Base-by-base conservation (phyloP, 1,284 basidiomycete genomes). In the Athelia sp. region DNA sequence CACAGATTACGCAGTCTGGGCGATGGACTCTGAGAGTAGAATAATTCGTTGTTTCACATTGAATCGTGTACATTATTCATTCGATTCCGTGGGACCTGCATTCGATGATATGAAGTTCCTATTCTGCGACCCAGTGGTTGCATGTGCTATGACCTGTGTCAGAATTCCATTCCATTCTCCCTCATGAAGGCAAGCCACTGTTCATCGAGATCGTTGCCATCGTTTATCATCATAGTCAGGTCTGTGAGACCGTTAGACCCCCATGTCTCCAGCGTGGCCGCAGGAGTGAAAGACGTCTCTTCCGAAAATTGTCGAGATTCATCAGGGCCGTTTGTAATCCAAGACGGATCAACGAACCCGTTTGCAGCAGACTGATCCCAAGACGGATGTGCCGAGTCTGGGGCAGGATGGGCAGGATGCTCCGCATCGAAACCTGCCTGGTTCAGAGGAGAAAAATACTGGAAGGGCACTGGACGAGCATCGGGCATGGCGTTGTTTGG, bases 101-200 rank as follows among this genome's bases (percentile, higher is more conserved):
- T n/a, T n/a, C n/a, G n/a, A n/a, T n/a, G n/a, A n/a, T n/a, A n/a
- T n/a, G n/a, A n/a, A n/a, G n/a, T n/a, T n/a, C n/a, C n/a, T n/a
- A n/a, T n/a, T n/a, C n/a, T n/a, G n/a, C n/a, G n/a, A n/a, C n/a
- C n/a, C n/a, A n/a, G n/a, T n/a, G n/a, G n/a, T n/a, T n/a, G n/a
- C n/a, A n/a, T n/a, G n/a, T n/a, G n/a, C n/a, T n/a, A n/a, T n/a
- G n/a, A n/a, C n/a, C n/a, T n/a, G n/a, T n/a, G n/a, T n/a, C n/a
- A n/a, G n/a, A n/a, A n/a, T n/a, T n/a, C n/a, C n/a, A 79, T 58
- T 21, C 73, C 74, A 4, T 73, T 70, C 47, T 79, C 75, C 21
- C 73, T 70, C 73, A 81, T 79, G 54, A 81, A 74, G 1, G 68
- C 66, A 54, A 69, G 67, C 79, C 79, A 81, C 53, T 76, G 76